These are phyloP conservation scores for Dendrocalamus latiflorus DNA, from an alignment of 202 grass and related monocot species.

Conservation along the genomic window DNA sequence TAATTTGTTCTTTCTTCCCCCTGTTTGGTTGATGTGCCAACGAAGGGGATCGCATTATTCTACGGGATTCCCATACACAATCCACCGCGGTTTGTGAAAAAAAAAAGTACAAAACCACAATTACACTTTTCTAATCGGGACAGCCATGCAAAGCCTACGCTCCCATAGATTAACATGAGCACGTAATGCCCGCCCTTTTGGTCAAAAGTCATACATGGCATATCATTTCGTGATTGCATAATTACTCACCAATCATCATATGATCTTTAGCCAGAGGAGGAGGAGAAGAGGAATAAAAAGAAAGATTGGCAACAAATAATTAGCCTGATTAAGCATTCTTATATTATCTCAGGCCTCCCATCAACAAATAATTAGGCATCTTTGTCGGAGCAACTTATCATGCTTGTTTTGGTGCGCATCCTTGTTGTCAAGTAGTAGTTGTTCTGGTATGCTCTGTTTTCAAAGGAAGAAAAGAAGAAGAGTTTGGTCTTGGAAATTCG, in stretches of 20 bases:
- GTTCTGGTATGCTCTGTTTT: background rate
- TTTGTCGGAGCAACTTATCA: slow-evolving; percentile 15
- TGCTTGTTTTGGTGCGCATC: background rate
- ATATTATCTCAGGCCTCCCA: background rate
- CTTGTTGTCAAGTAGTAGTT: background rate
- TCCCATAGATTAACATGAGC: background rate
- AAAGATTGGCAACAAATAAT: background rate
- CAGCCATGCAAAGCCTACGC: background rate
- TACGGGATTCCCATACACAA: background rate
- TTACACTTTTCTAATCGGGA: background rate
- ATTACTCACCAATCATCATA: slow-evolving; percentile 23
- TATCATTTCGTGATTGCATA: slow-evolving; percentile 17
- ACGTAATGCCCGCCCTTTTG: background rate
- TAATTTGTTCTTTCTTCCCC: background rate
- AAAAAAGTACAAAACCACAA: too few species aligned
- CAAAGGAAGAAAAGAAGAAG: background rate
- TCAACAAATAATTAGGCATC: slow-evolving; percentile 4
- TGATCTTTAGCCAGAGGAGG: background rate
- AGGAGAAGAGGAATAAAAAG: background rate
- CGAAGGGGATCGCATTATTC: background rate
- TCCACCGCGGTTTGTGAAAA: background rate
- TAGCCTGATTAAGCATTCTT: too few species aligned
- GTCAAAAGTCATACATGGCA: slow-evolving; percentile 9
- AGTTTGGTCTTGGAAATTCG: background rate
- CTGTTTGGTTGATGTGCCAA: background rate